Conservation (phyloP, 129 eudicot genomes). For the Mikania micrantha region DNA sequence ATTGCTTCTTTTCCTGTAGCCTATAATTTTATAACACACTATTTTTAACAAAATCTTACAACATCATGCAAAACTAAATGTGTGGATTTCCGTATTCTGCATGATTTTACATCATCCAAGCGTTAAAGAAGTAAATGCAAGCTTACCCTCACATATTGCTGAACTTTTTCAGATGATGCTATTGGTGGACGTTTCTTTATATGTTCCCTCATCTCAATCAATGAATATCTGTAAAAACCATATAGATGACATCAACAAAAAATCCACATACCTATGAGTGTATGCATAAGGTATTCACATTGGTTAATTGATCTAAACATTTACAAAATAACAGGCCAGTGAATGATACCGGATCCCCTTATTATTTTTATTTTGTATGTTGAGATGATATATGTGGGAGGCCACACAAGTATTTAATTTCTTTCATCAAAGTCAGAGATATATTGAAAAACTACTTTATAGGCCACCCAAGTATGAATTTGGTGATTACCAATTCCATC, state of each 20-base stretch:
- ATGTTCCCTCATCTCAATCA: slow-evolving; percentile 91
- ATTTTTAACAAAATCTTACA: not conserved
- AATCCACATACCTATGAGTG: not conserved
- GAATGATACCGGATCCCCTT: not conserved
- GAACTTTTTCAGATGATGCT: slow-evolving; percentile 95
- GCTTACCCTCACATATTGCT: slow-evolving; percentile 87
- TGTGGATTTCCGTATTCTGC: not conserved
- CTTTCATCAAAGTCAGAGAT: not conserved
- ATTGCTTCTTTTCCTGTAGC: slow-evolving; percentile 90
- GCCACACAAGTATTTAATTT: not conserved
- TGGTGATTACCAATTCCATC: not conserved
- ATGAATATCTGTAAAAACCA: slow-evolving; percentile 54
- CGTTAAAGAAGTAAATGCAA: not conserved
- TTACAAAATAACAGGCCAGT: not conserved
- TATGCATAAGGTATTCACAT: not conserved
- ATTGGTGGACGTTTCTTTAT: slow-evolving; percentile 98
- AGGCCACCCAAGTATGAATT: not conserved
- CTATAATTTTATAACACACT: slow-evolving; percentile 25
- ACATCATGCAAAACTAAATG: not conserved
- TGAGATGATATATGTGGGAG: not conserved
- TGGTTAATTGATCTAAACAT: not conserved
- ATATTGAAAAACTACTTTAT: not conserved
- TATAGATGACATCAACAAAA: not conserved
- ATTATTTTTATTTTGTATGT: too few species aligned
- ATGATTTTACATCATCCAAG: not conserved